Evolutionary conservation across 306 rosid genomes (phyloP), one percentile per base, ranked within the genome.

Genomic region (Fagus sylvatica): DNA sequence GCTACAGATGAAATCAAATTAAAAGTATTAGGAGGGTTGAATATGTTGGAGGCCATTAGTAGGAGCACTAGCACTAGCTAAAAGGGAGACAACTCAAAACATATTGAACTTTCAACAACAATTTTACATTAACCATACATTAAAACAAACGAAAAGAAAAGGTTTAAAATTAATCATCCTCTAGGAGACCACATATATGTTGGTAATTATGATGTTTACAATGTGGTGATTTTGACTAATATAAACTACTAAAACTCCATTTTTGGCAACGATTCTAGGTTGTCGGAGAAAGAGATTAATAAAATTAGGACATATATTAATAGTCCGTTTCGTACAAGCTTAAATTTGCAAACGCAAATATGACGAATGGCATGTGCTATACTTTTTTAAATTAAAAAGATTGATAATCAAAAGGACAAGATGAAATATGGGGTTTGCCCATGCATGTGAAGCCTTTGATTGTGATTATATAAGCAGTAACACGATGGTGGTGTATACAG

Each of bases 51-150:
- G 77, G 5, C 70, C 80, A 74, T 74, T 79, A 69, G 85, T 86
- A 85, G 87, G 78, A 80, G 93, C 91, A 87, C 91, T 84, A 80
- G 93, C 91, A 87, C 91, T 84, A 84, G 59, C 81, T 77, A 86
- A 75, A 77, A 57, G 64, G 69, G 30, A 48, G 81, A 74, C 87
- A 90, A 84, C 76, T 48, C 82, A 79, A 79, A 80, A 75, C 78
- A 30, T 3, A 30, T 61, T 42, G 37, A 22, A 65, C 16, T 40
- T 36, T 7, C 43, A 70, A 57, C 76, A 7, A 12, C 37, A 17
- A 8, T 37, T 7, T 17, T 39, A 76, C 16, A 73, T 78, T 75
- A 83, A 67, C 80, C 78, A 36, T 59, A 70, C 51, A 75, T 57
- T 51, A 69, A 71, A 64, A 51, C 28, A 32, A 5, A 55, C 74